A percentile compares a stretch with the other conserved stretches of the same genome.
Conservation (phyloP, 1,284 basidiomycete genomes). For the Fomitiporia mediterranea region DNA sequence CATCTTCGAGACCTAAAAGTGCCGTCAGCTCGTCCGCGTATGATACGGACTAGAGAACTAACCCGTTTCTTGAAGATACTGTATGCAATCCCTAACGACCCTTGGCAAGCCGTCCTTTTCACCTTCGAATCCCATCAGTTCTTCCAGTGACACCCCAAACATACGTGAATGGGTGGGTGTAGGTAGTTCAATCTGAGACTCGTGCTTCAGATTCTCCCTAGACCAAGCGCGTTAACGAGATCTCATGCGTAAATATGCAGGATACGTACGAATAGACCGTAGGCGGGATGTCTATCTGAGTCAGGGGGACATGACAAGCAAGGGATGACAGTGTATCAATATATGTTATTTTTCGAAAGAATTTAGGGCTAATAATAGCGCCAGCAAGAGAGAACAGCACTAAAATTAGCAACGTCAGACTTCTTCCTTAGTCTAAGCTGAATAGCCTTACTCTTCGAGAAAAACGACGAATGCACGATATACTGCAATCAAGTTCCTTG, state of each 20-base stretch:
- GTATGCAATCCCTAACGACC: slow-evolving; percentile 72
- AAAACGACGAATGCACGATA: slow-evolving; percentile 83
- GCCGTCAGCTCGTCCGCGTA: not conserved
- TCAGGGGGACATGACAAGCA: slow-evolving; percentile 69
- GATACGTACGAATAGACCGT: slow-evolving; percentile 64
- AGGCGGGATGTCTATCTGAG: slow-evolving; percentile 80
- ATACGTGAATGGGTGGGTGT: slow-evolving; percentile 51
- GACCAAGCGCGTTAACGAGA: slow-evolving; percentile 1
- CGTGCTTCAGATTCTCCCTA: slow-evolving; percentile 72
- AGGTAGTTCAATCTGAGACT: slow-evolving; percentile 61
- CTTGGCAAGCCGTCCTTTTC: slow-evolving; percentile 76
- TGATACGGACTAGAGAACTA: slow-evolving; percentile 13
- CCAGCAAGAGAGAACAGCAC: slow-evolving; percentile 84
- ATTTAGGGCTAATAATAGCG: slow-evolving; percentile 84
- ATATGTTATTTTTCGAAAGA: slow-evolving; percentile 78
- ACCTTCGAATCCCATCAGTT: slow-evolving; percentile 76
- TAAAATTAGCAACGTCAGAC: slow-evolving; percentile 29
- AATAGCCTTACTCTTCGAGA: slow-evolving; percentile 66
- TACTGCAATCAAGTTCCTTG: slow-evolving; percentile 40
- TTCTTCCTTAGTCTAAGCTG: not conserved
- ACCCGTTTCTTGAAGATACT: slow-evolving; percentile 64
- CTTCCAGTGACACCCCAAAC: slow-evolving; percentile 76
- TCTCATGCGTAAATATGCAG: not conserved
- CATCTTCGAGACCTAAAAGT: slow-evolving; percentile 55
- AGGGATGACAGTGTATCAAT: slow-evolving; percentile 71